Percentiles rank a stretch among this genome's conserved stretches.
Conservation (phyloP, 1,284 basidiomycete genomes). For the Stygiomarasmius scandens region DNA sequence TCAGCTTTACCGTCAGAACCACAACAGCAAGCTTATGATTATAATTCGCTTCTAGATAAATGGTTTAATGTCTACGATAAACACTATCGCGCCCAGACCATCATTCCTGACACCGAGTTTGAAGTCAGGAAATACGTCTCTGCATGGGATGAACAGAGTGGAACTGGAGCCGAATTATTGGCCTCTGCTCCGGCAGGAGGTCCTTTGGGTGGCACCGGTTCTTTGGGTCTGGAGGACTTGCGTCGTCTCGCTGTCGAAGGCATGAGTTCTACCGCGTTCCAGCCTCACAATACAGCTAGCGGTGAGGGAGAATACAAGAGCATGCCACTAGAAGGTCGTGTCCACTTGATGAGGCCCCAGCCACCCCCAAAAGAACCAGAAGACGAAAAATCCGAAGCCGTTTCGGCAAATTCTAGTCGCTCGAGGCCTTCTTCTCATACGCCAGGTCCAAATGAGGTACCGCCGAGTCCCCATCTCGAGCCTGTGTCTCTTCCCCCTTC, state of each 20-base stretch:
- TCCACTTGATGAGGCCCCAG: slow-evolving; percentile 78
- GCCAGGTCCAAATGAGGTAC: slow-evolving; percentile 57
- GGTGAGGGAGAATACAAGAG: slow-evolving; percentile 75
- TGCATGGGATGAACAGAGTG: slow-evolving; percentile 64
- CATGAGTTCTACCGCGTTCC: slow-evolving; percentile 35
- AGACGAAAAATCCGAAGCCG: slow-evolving; percentile 16
- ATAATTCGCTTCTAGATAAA: slow-evolving; percentile 78
- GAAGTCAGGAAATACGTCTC: slow-evolving; percentile 71
- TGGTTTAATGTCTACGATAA: slow-evolving; percentile 93
- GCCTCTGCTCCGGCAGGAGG: slow-evolving; percentile 16
- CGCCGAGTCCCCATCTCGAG: slow-evolving; percentile 41
- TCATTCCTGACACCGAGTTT: slow-evolving; percentile 53
- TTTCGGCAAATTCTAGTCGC: slow-evolving; percentile 10
- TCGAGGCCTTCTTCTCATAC: slow-evolving; percentile 46
- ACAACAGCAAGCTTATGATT: slow-evolving; percentile 65
- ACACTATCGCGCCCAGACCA: slow-evolving; percentile 67
- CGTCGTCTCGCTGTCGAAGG: slow-evolving; percentile 68
- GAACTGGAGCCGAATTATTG: slow-evolving; percentile 32
- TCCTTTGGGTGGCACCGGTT: slow-evolving; percentile 23
- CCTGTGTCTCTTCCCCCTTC: slow-evolving; percentile 39
- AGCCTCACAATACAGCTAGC: slow-evolving; percentile 21
- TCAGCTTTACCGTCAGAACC: slow-evolving; percentile 24
- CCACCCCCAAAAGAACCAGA: slow-evolving; percentile 34
- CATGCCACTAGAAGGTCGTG: slow-evolving; percentile 82
- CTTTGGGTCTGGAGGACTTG: slow-evolving; percentile 69